A percentile compares a stretch with the other conserved stretches of the same genome.
Evolutionary conservation across 495 filamentous ascomycete species (phyloP).

Genomic region (Podospora pseudocomata): DNA sequence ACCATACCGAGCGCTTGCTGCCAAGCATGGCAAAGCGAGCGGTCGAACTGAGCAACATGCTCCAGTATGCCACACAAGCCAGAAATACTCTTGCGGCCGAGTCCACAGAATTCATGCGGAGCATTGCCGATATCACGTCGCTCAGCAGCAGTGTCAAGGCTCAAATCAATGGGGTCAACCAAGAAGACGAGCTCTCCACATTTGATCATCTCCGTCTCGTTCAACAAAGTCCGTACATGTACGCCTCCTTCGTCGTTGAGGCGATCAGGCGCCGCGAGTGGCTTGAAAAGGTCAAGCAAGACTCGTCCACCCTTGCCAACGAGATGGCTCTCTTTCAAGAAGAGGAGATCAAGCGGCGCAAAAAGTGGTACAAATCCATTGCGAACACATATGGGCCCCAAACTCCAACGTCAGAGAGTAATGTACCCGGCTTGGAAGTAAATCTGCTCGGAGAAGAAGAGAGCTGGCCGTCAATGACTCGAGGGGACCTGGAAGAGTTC

Average conservation of each 20-base stretch:
- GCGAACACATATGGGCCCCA: constrained; percentile 52
- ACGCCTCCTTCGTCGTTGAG: constrained; percentile 84
- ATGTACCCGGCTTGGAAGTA: constrained; percentile 74
- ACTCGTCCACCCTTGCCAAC: constrained; percentile 80
- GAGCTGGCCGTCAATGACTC: constrained; percentile 65
- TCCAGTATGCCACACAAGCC: constrained; percentile 61
- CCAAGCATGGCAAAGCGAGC: constrained; percentile 70
- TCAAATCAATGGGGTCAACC: constrained; percentile 65
- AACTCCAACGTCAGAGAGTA: constrained; percentile 35
- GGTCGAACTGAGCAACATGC: constrained; percentile 69
- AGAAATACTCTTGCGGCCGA: constrained; percentile 56
- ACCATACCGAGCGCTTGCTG: constrained; percentile 82
- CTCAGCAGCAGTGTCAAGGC: constrained; percentile 64
- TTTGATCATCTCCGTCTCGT: constrained; percentile 75
- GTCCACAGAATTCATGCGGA: constrained; percentile 69
- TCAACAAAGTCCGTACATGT: constrained; percentile 76
- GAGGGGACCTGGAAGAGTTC: constrained; percentile 64
- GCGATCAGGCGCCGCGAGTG: constrained; percentile 83
- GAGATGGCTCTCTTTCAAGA: constrained; percentile 88
- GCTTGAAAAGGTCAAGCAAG: constrained; percentile 79
- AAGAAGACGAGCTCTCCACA: constrained; percentile 62
- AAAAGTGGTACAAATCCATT: constrained; percentile 84
- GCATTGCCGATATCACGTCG: constrained; percentile 72
- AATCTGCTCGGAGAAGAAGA: constrained; percentile 77
- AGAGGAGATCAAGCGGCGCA: constrained; percentile 81